Conservation (phyloP, 768 basidiomycete species). For the Leccinum subgranulosum region DNA sequence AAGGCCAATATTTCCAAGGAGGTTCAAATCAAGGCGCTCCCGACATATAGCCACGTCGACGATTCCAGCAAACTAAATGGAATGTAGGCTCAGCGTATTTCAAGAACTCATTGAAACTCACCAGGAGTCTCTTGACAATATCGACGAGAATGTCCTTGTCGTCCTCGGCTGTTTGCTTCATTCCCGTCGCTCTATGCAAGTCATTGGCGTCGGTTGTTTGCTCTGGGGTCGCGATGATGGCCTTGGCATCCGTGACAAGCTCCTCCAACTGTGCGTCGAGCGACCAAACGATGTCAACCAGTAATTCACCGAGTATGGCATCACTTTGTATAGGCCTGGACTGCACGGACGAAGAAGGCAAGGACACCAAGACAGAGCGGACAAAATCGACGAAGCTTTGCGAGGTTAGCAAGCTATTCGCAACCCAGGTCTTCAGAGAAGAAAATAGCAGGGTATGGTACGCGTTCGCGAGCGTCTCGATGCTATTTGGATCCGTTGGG, state of each 20-base stretch:
- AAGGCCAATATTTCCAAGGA: constrained; percentile 63
- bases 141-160: constrained; percentile 61
- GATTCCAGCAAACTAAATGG: constrained; percentile 52
- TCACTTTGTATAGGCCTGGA: constrained; percentile 38
- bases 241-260: constrained; percentile 52
- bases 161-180: constrained; percentile 52
- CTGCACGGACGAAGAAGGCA: constrained; percentile 62
- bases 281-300: constrained; percentile 83
- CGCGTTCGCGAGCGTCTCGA: constrained; percentile 58
- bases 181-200: constrained; percentile 35
- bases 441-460: constrained; percentile 69
- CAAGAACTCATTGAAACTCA: constrained; percentile 25
- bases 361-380: constrained; percentile 51
- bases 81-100: neutral
- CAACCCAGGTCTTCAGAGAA: constrained; percentile 54
- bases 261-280: constrained; percentile 78
- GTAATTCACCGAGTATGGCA: constrained; percentile 56
- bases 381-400: constrained; percentile 60
- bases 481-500: constrained; percentile 47
- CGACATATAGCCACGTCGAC: constrained; percentile 60
- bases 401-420: constrained; percentile 44
- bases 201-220: constrained; percentile 21
- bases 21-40: constrained; percentile 67
- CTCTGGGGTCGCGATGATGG: constrained; percentile 34
- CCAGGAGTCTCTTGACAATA: constrained; percentile 60